Evolutionary conservation across 305 asterid genomes (phyloP).

Genomic region (Lippia alba): DNA sequence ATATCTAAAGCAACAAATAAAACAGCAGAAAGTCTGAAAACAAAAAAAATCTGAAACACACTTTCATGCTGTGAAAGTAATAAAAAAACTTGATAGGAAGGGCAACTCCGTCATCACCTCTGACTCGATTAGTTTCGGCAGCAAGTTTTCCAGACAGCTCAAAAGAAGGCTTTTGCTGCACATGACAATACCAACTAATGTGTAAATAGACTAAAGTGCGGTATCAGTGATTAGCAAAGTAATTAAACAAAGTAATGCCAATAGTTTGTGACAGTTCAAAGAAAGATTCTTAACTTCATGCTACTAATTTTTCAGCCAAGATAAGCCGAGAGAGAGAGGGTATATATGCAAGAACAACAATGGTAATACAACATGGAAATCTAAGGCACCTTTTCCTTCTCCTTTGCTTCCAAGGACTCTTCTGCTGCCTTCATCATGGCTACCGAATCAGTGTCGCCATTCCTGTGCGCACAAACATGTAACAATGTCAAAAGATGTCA

Average conservation of each 20-base stretch:
- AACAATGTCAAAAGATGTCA: constrained; percentile 22
- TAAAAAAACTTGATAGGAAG: constrained; percentile 9
- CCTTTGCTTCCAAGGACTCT: constrained; percentile 82
- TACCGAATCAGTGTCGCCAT: constrained; percentile 68
- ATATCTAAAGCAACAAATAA: constrained; percentile 10
- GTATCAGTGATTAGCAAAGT: constrained; percentile 6
- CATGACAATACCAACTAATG: constrained; percentile 25
- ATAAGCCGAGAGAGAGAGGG: constrained; percentile 22
- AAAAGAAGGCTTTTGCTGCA: constrained; percentile 94
- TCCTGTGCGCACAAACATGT: constrained; percentile 51
- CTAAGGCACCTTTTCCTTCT: constrained; percentile 73
- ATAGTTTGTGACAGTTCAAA: background rate
- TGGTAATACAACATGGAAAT: constrained; percentile 21
- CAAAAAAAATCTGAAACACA: constrained; percentile 4
- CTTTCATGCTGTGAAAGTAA: constrained; percentile 18
- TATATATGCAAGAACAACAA: constrained; percentile 12
- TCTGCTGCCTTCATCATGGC: constrained; percentile 88
- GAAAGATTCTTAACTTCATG: constrained; percentile 3
- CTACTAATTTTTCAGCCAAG: background rate
- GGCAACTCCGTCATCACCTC: constrained; percentile 57
- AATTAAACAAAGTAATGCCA: constrained; percentile 25
- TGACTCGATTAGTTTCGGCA: constrained; percentile 89
- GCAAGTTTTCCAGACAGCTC: constrained; percentile 99
- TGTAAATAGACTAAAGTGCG: constrained; percentile 22
- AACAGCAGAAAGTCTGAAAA: constrained; percentile 12